Conservation (phyloP, 176 grass and related monocot genomes). For the Oryza punctata region DNA sequence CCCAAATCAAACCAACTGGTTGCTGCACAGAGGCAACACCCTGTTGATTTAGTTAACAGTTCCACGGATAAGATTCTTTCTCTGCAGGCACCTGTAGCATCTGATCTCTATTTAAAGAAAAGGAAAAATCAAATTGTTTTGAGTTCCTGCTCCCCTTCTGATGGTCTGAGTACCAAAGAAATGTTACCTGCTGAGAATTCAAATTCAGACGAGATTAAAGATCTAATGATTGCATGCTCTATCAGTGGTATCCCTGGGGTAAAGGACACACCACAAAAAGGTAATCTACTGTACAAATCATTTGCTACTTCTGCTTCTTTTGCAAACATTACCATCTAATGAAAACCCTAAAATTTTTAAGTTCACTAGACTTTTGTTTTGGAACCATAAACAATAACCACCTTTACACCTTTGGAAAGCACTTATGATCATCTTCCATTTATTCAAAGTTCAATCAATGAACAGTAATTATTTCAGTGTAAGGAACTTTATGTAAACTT, state of each 20-base stretch:
- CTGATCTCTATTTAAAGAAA: constrained; percentile 87
- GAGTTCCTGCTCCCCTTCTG: constrained; percentile 50
- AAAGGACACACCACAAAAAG: constrained; percentile 58
- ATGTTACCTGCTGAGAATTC: constrained; percentile 41
- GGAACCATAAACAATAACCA: background rate
- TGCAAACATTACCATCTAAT: constrained; percentile 4
- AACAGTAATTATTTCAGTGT: background rate
- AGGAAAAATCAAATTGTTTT: constrained; percentile 88
- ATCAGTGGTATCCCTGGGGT: constrained; percentile 35
- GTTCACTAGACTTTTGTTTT: background rate
- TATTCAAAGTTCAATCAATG: background rate
- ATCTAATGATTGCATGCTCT: constrained; percentile 46
- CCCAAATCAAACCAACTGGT: constrained; percentile 66
- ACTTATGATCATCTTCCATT: background rate
- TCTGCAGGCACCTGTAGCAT: constrained; percentile 37
- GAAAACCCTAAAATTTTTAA: background rate
- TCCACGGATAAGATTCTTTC: constrained; percentile 47
- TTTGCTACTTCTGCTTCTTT: background rate
- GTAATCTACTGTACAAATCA: constrained; percentile 50
- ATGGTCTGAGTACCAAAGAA: constrained; percentile 57
- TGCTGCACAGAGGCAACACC: constrained; percentile 58
- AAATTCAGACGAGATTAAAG: constrained; percentile 71
- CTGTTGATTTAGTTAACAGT: constrained; percentile 41
- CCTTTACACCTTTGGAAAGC: background rate
- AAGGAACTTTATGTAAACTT: constrained; percentile 4